A percentile compares a stretch with the other conserved stretches of the same genome.
Conservation (phyloP, 2,329 filamentous ascomycete species). For the Colletotrichum sp. region DNA sequence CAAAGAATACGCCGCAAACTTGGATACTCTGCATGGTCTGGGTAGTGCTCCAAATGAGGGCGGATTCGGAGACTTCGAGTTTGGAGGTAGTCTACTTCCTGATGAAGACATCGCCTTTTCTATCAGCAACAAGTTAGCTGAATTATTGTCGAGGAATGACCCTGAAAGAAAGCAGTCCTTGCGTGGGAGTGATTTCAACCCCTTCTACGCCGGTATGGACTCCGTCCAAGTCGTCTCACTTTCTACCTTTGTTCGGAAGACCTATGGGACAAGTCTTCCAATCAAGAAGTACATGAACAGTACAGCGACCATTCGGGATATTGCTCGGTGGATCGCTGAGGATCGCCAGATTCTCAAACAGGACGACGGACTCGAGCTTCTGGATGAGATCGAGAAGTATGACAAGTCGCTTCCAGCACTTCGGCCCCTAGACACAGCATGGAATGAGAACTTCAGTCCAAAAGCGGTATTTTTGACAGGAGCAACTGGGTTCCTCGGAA, state of each 20-base stretch:
- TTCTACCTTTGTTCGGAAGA: slow-evolving; percentile 1
- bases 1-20: neutral
- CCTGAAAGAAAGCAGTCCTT: neutral
- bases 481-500: slow-evolving; percentile 20
- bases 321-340: neutral
- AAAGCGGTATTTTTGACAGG: slow-evolving; percentile 12
- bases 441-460: neutral
- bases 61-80: neutral
- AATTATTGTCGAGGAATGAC: neutral
- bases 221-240: slow-evolving; percentile 16
- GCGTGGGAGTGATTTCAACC: slow-evolving; percentile 8
- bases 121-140: slow-evolving; percentile 2
- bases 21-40: neutral
- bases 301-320: neutral
- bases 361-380: neutral
- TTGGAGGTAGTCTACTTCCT: neutral
- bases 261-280: neutral
- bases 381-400: neutral
- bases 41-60: neutral
- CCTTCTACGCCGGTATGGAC: slow-evolving; percentile 12
- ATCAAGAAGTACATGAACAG: slow-evolving; percentile 13
- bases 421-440: neutral
- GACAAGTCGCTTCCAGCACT: neutral
- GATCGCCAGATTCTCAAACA: neutral
- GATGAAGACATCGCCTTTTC: neutral